Percentiles rank a stretch among this genome's conserved stretches.
Conservation (phyloP, 1,284 basidiomycete genomes). For the Rhizopogon parksii region DNA sequence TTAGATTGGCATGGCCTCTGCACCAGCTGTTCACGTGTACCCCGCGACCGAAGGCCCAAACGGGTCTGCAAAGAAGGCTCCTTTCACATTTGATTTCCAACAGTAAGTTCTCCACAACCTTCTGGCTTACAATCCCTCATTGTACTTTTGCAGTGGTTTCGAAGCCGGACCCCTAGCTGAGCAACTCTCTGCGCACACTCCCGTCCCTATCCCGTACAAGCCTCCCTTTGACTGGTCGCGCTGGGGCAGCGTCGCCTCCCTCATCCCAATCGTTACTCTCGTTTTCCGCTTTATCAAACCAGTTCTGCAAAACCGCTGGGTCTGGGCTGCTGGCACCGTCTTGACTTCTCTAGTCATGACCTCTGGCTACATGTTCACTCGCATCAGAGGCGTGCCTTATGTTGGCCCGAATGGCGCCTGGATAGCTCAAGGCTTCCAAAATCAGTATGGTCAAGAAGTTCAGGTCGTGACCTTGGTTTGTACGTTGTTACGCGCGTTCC, state of each 20-base stretch:
- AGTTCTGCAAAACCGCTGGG: conserved; percentile 71
- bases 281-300: conserved; percentile 60
- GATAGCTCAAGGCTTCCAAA: conserved; percentile 85
- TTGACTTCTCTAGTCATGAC: conserved; percentile 77
- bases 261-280: conserved; percentile 40
- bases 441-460: conserved; percentile 90
- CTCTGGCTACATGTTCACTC: conserved; percentile 94
- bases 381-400: conserved; percentile 81
- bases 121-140: conserved; percentile 4
- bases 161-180: conserved; percentile 70
- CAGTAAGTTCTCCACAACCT: conserved; percentile 37
- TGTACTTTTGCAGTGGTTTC: conserved; percentile 57
- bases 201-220: conserved; percentile 66
- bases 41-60: conserved; percentile 68
- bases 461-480: conserved; percentile 85
- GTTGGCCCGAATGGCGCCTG: conserved; percentile 62
- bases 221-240: conserved; percentile 66
- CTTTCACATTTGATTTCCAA: conserved; percentile 74
- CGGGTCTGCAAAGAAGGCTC: conserved; percentile 44
- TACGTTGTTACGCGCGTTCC: conserved; percentile 38
- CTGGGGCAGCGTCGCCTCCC: conserved; percentile 38
- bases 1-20: conserved; percentile 64
- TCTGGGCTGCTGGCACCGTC: conserved; percentile 66
- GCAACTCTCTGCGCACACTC: conserved; percentile 67
- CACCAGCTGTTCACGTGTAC: conserved; percentile 78